Base-by-base conservation (phyloP, 129 eudicot species). In the Calendula officinalis region DNA sequence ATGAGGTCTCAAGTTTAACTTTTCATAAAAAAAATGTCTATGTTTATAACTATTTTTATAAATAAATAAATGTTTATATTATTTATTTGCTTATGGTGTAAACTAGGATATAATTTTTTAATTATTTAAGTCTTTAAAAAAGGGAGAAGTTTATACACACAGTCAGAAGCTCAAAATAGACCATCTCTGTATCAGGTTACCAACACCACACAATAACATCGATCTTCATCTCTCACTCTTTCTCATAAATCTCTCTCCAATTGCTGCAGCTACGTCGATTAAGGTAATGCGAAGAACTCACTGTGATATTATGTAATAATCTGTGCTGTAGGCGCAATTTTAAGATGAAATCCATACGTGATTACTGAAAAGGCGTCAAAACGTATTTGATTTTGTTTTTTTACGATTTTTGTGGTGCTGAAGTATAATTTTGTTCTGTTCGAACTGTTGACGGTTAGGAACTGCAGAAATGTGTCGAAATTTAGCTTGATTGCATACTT, bases 251-350 rank as follows among this genome's bases (percentile, higher is more conserved):
- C 56, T 44, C 65, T 44, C 27, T 68, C 73, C 4, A 22, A 45
- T 45, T 62, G 13, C 41, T 36, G 40, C 34, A 57, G 32, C 61
- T 30, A 30, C 55, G n/a, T 9, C 37, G 36, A 15, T 73, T 57
- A 49, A 74, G 78, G 78, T 74, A 66, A 74, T 40, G 68, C 37
- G 38, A 65, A 43, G 41, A 55, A 66, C 66, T 72, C 37, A 33
- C 12, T 65, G 13, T 58, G 33, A 56, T 39, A 10, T 64, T 34
- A 22, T 64, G 66, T 37, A 37, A 65, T 45, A n/a, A 55, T 64
- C 8, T 64, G 43, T 65, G 51, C 8, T 45, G 17, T 56, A 56
- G 36, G 49, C 22, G 30, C 37, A 39, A 34, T 34, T 52, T 54
- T 53, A 53, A 30, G 50, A 46, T 35, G 59, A 27, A 12, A n/a